Percentiles rank a stretch among this genome's conserved stretches.
Conservation (phyloP, 257 asterid genomes). For the Jaltomata sinuosa region DNA sequence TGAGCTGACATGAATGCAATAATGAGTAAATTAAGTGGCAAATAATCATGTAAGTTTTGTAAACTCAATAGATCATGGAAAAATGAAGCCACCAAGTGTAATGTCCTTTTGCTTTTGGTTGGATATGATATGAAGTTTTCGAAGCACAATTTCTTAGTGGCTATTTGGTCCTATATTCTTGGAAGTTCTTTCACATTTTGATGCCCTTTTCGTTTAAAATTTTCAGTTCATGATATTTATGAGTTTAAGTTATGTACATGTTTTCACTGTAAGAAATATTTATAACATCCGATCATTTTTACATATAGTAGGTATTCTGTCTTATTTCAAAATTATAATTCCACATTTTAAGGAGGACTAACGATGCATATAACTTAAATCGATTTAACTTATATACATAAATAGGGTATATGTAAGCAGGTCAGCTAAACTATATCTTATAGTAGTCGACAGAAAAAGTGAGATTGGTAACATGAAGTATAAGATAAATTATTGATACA, state of each 20-base stretch:
- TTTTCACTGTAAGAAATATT: neutral
- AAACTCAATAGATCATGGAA: constrained; percentile 7
- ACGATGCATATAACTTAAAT: neutral
- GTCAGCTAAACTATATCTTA: neutral
- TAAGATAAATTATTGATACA: too few relatives aligned
- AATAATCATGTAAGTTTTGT: neutral
- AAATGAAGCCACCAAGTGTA: constrained; percentile 14
- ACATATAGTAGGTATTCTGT: neutral
- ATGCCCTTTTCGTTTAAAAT: constrained; percentile 10
- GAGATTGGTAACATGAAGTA: too few relatives aligned
- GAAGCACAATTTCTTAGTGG: constrained; percentile 11
- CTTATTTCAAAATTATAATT: neutral
- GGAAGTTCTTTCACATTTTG: constrained; percentile 41
- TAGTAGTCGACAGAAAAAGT: neutral
- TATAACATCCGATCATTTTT: neutral
- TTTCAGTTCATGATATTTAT: constrained; percentile 14
- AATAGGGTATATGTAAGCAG: neutral
- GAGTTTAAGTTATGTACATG: neutral
- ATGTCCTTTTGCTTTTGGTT: constrained; percentile 58
- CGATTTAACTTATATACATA: neutral
- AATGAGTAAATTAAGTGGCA: neutral
- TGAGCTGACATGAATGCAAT: constrained; percentile 3
- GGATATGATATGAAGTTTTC: constrained; percentile 18
- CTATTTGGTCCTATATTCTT: constrained; percentile 23
- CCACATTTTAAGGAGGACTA: too few relatives aligned